A percentile compares a stretch with the other conserved stretches of the same genome.
Conservation (phyloP, 2,329 filamentous ascomycete species). For the Neonectria neomacrospora region DNA sequence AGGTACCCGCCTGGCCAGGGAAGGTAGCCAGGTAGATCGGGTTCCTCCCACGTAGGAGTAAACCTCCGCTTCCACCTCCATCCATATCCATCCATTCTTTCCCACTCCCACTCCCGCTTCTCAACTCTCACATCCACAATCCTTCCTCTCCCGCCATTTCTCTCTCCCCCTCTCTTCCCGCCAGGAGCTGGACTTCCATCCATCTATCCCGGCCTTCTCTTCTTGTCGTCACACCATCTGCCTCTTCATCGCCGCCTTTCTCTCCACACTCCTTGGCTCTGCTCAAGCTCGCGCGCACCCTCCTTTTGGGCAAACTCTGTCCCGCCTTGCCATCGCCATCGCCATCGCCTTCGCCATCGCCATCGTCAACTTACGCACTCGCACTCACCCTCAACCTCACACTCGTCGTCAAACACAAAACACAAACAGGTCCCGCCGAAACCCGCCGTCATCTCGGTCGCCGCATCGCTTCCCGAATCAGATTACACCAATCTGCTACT, state of each 20-base stretch:
- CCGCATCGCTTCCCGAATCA: slow-evolving; percentile 37
- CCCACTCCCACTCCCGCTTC: slow-evolving; percentile 37
- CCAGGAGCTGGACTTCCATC: slow-evolving; percentile 53
- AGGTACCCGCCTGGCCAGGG: slow-evolving; percentile 11
- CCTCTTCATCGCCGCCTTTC: slow-evolving; percentile 49
- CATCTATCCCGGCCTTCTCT: slow-evolving; percentile 59
- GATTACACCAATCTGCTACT: slow-evolving; percentile 39
- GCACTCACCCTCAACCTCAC: not conserved
- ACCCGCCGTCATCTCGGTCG: slow-evolving; percentile 39
- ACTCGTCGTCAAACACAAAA: slow-evolving; percentile 28
- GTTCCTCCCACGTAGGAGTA: slow-evolving; percentile 24
- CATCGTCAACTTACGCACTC: slow-evolving; percentile 39
- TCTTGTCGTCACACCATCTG: slow-evolving; percentile 54
- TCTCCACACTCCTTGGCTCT: slow-evolving; percentile 54
- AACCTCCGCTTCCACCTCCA: slow-evolving; percentile 27
- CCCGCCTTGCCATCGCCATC: slow-evolving; percentile 47
- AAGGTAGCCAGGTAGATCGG: slow-evolving; percentile 21
- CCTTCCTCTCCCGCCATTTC: slow-evolving; percentile 36
- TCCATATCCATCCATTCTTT: slow-evolving; percentile 36
- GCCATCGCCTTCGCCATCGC: slow-evolving; percentile 42
- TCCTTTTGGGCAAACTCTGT: slow-evolving; percentile 53
- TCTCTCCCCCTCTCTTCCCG: slow-evolving; percentile 45
- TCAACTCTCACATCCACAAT: slow-evolving; percentile 37
- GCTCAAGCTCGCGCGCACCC: slow-evolving; percentile 49
- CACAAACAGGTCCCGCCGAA: slow-evolving; percentile 38